Percentiles rank a stretch among this genome's conserved stretches.
Conservation (phyloP, 192 early-diverging fungal genomes). For the Kickxella alabastrina region DNA sequence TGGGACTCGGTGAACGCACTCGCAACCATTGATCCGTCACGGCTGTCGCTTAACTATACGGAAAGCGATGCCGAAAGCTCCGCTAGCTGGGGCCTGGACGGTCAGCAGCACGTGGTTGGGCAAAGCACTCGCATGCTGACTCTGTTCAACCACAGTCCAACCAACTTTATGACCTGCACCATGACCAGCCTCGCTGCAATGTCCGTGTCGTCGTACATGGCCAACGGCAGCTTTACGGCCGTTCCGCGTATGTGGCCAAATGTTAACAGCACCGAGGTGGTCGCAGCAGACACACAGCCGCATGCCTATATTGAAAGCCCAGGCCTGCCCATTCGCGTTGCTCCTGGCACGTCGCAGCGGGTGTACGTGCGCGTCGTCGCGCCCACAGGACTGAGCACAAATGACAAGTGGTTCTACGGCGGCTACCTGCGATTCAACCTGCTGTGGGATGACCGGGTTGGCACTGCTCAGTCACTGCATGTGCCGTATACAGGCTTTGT, state of each 20-base stretch:
- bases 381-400: conserved; percentile 24
- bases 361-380: conserved; percentile 34
- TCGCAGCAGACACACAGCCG: conserved; percentile 30
- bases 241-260: conserved; percentile 41
- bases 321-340: conserved; percentile 30
- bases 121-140: conserved; percentile 23
- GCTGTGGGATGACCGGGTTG: conserved; percentile 42
- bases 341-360: conserved; percentile 19
- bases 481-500: conserved; percentile 47
- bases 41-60: conserved; percentile 46
- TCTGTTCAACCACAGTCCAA: conserved; percentile 34
- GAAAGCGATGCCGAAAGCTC: conserved; percentile 1
- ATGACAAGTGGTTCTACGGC: conserved; percentile 43
- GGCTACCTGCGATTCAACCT: conserved; percentile 48
- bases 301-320: conserved; percentile 27
- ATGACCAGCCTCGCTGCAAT: conserved; percentile 42
- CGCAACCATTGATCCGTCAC: conserved; percentile 37
- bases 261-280: not conserved
- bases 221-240: conserved; percentile 45
- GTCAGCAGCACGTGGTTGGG: not conserved
- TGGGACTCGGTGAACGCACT: conserved; percentile 29
- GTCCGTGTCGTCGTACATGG: conserved; percentile 39
- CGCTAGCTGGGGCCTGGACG: conserved; percentile 3
- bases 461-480: conserved; percentile 39
- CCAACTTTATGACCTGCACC: conserved; percentile 31